These are phyloP conservation scores for Leishmania amazonensis DNA, from an alignment of 208 protist genomes.

Conservation along the genomic window DNA sequence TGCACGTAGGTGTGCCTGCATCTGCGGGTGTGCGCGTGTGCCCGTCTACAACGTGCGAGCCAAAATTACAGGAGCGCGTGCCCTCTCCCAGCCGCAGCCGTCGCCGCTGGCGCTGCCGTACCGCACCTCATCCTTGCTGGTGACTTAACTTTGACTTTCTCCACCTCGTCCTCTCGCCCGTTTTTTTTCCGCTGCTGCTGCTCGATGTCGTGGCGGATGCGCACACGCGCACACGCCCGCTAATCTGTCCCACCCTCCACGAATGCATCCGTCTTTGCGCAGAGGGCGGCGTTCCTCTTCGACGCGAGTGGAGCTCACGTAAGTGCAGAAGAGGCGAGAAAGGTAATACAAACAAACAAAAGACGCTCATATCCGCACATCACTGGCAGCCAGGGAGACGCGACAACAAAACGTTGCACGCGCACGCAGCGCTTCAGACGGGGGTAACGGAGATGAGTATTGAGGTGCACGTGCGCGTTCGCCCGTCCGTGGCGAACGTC, in stretches of 20 bases:
- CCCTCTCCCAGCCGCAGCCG: not conserved
- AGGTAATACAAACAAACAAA: not conserved
- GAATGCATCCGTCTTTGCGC: not conserved
- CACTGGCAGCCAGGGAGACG: not conserved
- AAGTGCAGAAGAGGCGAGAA: not conserved
- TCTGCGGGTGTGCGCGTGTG: not conserved
- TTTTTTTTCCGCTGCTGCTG: not conserved
- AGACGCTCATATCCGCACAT: not conserved
- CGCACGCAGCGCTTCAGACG: not conserved
- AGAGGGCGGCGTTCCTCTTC: not conserved
- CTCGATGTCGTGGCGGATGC: not conserved
- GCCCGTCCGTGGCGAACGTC: conserved; percentile 54
- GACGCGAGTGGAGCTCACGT: not conserved
- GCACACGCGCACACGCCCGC: not conserved
- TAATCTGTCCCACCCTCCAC: not conserved
- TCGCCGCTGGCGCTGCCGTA: not conserved
- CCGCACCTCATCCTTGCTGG: not conserved
- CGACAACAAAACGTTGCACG: not conserved
- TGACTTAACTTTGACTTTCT: not conserved
- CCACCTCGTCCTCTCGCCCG: not conserved
- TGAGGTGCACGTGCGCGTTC: conserved; percentile 88
- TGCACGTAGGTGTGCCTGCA: not conserved
- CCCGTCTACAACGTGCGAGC: not conserved
- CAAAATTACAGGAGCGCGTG: not conserved
- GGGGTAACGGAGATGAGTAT: conserved; percentile 63